Percentiles rank a stretch among this genome's conserved stretches.
Evolutionary conservation across 2,329 filamentous ascomycete species (phyloP).

Genomic region (Penicillium sp.): DNA sequence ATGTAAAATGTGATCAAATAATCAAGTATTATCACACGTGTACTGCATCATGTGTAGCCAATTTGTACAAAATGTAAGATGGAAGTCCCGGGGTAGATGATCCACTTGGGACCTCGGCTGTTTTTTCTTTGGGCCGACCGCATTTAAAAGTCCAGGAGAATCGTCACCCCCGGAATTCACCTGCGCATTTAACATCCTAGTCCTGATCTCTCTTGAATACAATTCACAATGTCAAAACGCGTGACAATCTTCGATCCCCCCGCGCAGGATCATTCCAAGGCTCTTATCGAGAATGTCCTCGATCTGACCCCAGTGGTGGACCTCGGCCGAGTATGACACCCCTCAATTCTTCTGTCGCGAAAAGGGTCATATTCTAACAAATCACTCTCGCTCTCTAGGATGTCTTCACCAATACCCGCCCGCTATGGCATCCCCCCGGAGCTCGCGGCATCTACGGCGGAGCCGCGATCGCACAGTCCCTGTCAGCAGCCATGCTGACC

Average conservation of each 20-base stretch:
- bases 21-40: background rate
- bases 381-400: conserved; percentile 53
- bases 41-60: background rate
- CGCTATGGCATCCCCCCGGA: conserved; percentile 86
- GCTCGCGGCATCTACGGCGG: conserved; percentile 93
- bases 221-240: conserved; percentile 31
- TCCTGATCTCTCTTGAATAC: background rate
- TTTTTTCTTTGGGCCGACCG: conserved; percentile 1
- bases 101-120: conserved; percentile 21
- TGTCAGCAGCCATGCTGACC: conserved; percentile 83
- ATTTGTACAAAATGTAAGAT: background rate
- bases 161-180: conserved; percentile 7
- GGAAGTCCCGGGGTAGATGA: background rate
- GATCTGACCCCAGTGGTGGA: conserved; percentile 73
- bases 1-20: background rate
- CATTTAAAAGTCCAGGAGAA: conserved; percentile 9
- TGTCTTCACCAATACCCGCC: conserved; percentile 91
- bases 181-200: background rate
- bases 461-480: conserved; percentile 86
- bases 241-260: conserved; percentile 73
- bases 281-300: conserved; percentile 83
- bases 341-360: background rate
- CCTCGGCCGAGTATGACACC: conserved; percentile 58
- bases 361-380: background rate
- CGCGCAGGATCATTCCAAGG: conserved; percentile 68